Evolutionary conservation across 768 basidiomycete species (phyloP).

Genomic region (Amanita muscaria): DNA sequence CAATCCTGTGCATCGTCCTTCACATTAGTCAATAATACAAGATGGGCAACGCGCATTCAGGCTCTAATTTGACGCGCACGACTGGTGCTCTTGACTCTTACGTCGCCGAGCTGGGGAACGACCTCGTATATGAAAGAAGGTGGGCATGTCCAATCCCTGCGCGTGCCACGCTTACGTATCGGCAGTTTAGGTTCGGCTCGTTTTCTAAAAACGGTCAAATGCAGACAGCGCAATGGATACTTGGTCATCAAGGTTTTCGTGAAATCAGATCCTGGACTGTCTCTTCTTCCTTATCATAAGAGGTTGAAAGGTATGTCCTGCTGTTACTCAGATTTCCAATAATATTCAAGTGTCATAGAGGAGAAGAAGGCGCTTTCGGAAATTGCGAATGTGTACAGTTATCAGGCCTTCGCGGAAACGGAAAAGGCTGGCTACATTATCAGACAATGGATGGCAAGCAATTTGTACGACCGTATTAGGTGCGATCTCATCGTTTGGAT

Average conservation of each 20-base stretch:
- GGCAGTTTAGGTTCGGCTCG: slow-evolving; percentile 21
- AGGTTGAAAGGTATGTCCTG: slow-evolving; percentile 61
- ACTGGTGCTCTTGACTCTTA: slow-evolving; percentile 84
- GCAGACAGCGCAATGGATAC: slow-evolving; percentile 73
- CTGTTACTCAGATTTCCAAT: slow-evolving; percentile 3
- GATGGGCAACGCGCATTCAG: slow-evolving; percentile 79
- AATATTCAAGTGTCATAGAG: slow-evolving; percentile 33
- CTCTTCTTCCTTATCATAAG: slow-evolving; percentile 63
- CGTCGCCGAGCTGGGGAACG: slow-evolving; percentile 78
- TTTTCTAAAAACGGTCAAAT: slow-evolving; percentile 75
- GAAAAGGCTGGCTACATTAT: slow-evolving; percentile 95
- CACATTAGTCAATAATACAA: no score
- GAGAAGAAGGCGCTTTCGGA: slow-evolving; percentile 80
- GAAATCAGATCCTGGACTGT: slow-evolving; percentile 84
- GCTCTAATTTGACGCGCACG: slow-evolving; percentile 60
- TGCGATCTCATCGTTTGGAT: slow-evolving; percentile 24
- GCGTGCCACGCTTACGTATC: not conserved
- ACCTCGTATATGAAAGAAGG: slow-evolving; percentile 91
- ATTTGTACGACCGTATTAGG: slow-evolving; percentile 96
- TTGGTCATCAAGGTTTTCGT: slow-evolving; percentile 93
- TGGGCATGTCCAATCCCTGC: slow-evolving; percentile 23
- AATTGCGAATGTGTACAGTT: slow-evolving; percentile 82
- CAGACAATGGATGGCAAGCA: slow-evolving; percentile 90
- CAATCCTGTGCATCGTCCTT: no score
- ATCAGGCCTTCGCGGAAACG: slow-evolving; percentile 86